Percentiles rank a stretch among this genome's conserved stretches.
Evolutionary conservation across 164 flowering plant genomes (phyloP).

Genomic region (Stephania yunnanensis): DNA sequence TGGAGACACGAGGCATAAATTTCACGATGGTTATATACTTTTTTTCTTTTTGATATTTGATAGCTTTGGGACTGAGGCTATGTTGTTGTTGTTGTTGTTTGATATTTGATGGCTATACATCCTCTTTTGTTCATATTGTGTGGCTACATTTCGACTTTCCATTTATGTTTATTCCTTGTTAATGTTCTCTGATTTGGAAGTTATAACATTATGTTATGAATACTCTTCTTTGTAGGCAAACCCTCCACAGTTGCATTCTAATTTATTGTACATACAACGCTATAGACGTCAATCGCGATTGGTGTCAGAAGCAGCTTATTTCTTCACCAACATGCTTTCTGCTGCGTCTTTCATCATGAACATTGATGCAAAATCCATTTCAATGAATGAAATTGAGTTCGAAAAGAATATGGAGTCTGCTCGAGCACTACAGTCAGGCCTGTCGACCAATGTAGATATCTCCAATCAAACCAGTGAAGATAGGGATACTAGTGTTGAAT

Average conservation of each 20-base stretch:
- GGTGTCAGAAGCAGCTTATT: constrained; percentile 83
- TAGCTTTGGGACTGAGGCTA: too few relatives aligned
- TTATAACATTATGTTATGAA: not conserved
- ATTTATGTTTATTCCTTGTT: constrained; percentile 1
- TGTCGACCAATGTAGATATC: constrained; percentile 30
- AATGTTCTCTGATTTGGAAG: not conserved
- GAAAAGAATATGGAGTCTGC: constrained; percentile 82
- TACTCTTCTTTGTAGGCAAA: constrained; percentile 60
- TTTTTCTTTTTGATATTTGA: too few relatives aligned
- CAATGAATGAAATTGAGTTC: constrained; percentile 87
- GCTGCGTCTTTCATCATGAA: constrained; percentile 81
- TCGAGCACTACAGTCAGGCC: constrained; percentile 59
- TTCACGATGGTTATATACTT: too few relatives aligned
- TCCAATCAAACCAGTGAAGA: constrained; percentile 30
- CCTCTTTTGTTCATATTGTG: not conserved
- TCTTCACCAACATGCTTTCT: constrained; percentile 90
- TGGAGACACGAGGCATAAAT: not conserved
- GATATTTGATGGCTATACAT: too few relatives aligned
- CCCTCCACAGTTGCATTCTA: constrained; percentile 94
- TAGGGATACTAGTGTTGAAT: constrained; percentile 25
- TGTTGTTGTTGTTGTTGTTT: too few relatives aligned
- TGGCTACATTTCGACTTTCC: not conserved
- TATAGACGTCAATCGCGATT: constrained; percentile 74
- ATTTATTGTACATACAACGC: constrained; percentile 81
- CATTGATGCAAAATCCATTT: constrained; percentile 74